phyloP scores from a whole-genome alignment of 2,329 filamentous ascomycete genomes.

The Aspergillus nomiae region DNA sequence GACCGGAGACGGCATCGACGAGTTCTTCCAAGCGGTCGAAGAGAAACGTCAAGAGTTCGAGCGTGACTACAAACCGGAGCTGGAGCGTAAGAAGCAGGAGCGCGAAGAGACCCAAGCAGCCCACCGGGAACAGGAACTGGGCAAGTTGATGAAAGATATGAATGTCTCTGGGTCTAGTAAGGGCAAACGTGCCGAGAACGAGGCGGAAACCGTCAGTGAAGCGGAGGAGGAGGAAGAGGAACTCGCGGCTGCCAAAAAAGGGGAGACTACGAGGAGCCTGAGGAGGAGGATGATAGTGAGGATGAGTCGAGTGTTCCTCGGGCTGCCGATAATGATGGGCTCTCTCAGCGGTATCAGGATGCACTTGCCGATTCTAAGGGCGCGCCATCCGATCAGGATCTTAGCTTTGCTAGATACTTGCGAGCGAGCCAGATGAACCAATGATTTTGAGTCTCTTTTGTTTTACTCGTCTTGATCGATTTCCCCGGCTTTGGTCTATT shows the following conservation, averaged over 20 bases:
- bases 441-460: slow-evolving; percentile 10
- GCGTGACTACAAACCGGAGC: slow-evolving; percentile 86
- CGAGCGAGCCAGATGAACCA: slow-evolving; percentile 39
- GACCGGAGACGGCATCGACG: slow-evolving; percentile 86
- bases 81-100: slow-evolving; percentile 75
- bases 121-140: slow-evolving; percentile 76
- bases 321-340: slow-evolving; percentile 63
- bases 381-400: slow-evolving; percentile 47
- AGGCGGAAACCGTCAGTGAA: slow-evolving; percentile 51
- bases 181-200: slow-evolving; percentile 27
- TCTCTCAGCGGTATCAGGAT: slow-evolving; percentile 75
- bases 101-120: slow-evolving; percentile 74
- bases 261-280: slow-evolving; percentile 48
- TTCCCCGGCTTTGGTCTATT: not conserved
- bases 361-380: slow-evolving; percentile 62
- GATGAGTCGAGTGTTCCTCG: slow-evolving; percentile 62
- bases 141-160: slow-evolving; percentile 95
- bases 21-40: slow-evolving; percentile 88
- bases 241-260: slow-evolving; percentile 20
- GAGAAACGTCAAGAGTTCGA: slow-evolving; percentile 88
- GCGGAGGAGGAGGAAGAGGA: slow-evolving; percentile 54
- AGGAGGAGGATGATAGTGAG: slow-evolving; percentile 49
- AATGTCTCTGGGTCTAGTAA: slow-evolving; percentile 52
- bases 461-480: not conserved
- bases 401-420: slow-evolving; percentile 56